phyloP scores from a whole-genome alignment of 2,329 filamentous ascomycete genomes.

The Ceratocystis variospora region DNA sequence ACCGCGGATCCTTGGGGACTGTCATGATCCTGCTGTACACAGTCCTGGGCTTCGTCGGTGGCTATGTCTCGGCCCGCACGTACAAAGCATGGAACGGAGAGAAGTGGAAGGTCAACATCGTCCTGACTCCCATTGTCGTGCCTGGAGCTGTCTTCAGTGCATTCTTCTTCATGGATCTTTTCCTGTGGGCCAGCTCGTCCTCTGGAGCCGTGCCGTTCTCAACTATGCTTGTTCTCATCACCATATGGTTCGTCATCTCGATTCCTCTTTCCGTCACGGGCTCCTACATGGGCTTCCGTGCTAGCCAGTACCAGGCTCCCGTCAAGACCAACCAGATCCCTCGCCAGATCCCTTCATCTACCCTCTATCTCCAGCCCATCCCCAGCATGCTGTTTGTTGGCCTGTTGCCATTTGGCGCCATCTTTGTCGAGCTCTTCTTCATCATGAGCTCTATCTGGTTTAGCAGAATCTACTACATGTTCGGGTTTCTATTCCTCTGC shows the following conservation, averaged over 20 bases:
- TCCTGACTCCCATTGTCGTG: conserved; percentile 70
- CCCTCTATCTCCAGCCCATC: conserved; percentile 69
- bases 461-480: conserved; percentile 99
- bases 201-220: conserved; percentile 91
- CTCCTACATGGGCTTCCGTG: conserved; percentile 85
- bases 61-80: conserved; percentile 75
- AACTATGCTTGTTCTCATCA: conserved; percentile 86
- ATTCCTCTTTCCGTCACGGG: conserved; percentile 81
- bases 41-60: conserved; percentile 79
- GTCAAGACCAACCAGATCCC: conserved; percentile 97
- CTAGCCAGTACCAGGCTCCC: conserved; percentile 56
- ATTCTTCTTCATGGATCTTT: conserved; percentile 92
- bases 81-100: conserved; percentile 93
- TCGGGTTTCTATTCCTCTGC: conserved; percentile 95
- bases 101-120: conserved; percentile 87
- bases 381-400: conserved; percentile 88
- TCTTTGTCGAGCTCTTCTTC: conserved; percentile 97
- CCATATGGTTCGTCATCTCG: conserved; percentile 95
- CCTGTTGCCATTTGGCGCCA: conserved; percentile 85
- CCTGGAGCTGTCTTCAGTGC: conserved; percentile 72
- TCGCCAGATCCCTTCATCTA: conserved; percentile 77
- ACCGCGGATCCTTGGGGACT: conserved; percentile 83
- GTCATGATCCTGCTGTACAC: conserved; percentile 91
- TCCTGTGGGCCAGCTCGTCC: conserved; percentile 86
- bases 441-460: conserved; percentile 99